Evolutionary conservation across 208 protist genomes (phyloP), one percentile per base, ranked within the genome.

Genomic region (Borovskyia barvae): DNA sequence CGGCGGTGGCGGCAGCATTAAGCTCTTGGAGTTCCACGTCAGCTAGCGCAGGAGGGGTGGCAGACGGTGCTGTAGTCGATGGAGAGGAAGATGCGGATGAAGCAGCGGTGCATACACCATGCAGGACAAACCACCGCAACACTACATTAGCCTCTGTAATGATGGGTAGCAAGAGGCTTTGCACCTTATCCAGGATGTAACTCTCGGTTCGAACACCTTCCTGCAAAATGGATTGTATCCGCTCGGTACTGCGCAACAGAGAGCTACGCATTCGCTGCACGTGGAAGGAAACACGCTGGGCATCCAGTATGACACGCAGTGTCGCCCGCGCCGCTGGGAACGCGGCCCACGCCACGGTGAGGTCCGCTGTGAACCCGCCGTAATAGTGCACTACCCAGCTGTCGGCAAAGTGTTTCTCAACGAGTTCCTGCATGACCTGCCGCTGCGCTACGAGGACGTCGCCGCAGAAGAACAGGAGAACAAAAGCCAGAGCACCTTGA

Each of bases 311-410:
- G 43, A 97, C 94, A 19, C 69, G 75, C 7, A 99, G 82, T 15
- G 97, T 97, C 9, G 39, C 33, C 5, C 66, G 81, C 0, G 98
- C 98, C 0, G 97, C 96, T 29, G 89, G 95, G 55, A 98, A 99
- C 2, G 70, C 52, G 2, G 80, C 72, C 98, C 97, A 99, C 30
- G 77, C 74, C 7, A 92, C 49, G 1, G 80, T 81, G 9, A 99
- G 68, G 58, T 99, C 97, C 17, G 97, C 92, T 0, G 84, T 94
- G 73, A 93, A 93, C 22, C 98, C 98, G 67, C 99, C 90, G 78
- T 99, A 99, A 67, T 97, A 98, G 49, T 95, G 81, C 41, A 99
- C 94, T 8, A 99, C 84, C 98, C 97, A 99, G 72, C 97, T 99
- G 77, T 99, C 98, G 12, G 78, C 70, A 72, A 99, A 99, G 75